A percentile compares a stretch with the other conserved stretches of the same genome.
These are phyloP conservation scores for Verticillium albo-atrum DNA, from an alignment of 2,329 filamentous ascomycete species.

Conservation along the genomic window DNA sequence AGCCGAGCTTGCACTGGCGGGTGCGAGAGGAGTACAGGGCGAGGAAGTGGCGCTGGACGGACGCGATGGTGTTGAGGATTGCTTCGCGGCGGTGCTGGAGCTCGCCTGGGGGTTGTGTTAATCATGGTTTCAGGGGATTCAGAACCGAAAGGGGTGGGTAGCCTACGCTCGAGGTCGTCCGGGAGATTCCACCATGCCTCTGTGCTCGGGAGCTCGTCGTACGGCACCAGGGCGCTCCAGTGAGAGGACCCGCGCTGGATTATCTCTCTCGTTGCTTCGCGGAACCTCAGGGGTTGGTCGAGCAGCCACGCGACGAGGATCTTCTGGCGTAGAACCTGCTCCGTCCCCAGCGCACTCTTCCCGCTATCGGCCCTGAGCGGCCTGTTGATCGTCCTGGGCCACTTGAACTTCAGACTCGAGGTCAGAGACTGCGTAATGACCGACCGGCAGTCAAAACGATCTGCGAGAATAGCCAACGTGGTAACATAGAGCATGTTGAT, in stretches of 20 bases:
- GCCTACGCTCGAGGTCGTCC: constrained; percentile 59
- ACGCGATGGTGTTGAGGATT: constrained; percentile 65
- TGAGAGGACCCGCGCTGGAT: constrained; percentile 60
- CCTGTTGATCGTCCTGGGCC: constrained; percentile 40
- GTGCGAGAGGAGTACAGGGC: constrained; percentile 62
- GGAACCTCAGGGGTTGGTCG: constrained; percentile 56
- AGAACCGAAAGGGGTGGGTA: background rate
- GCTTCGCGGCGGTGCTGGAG: constrained; percentile 61
- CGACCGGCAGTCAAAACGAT: constrained; percentile 64
- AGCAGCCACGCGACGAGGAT: constrained; percentile 63
- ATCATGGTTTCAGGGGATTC: background rate
- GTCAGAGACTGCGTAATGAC: constrained; percentile 51
- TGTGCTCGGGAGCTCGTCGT: constrained; percentile 15
- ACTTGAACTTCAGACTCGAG: constrained; percentile 46
- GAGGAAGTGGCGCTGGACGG: constrained; percentile 65
- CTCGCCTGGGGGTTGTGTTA: constrained; percentile 45
- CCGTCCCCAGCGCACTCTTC: constrained; percentile 39
- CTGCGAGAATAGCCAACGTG: constrained; percentile 65
- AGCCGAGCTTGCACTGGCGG: constrained; percentile 67
- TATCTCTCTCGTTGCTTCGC: constrained; percentile 58
- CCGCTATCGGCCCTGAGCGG: constrained; percentile 29
- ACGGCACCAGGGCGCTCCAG: constrained; percentile 41
- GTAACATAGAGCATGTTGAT: constrained; percentile 58
- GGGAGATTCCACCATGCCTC: constrained; percentile 71
- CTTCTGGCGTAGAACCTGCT: constrained; percentile 66